These are phyloP conservation scores for Crucibulum laeve DNA, from an alignment of 768 basidiomycete genomes.

Conservation along the genomic window DNA sequence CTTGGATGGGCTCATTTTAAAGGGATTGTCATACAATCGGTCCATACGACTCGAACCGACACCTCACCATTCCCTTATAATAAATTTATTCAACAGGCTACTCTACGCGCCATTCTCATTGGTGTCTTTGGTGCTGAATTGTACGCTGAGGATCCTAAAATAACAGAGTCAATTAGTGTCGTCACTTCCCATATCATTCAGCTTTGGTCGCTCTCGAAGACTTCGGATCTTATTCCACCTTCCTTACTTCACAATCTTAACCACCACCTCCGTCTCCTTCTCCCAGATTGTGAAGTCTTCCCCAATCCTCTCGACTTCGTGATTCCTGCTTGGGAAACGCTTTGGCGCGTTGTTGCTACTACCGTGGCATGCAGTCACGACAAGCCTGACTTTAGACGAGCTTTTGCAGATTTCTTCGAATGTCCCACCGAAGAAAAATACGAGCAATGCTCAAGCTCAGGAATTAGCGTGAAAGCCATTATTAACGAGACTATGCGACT, in stretches of 20 bases:
- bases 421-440: conserved; percentile 26
- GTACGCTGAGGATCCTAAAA: conserved; percentile 22
- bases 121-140: conserved; percentile 32
- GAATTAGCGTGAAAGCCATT: conserved; percentile 29
- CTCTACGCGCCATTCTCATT: conserved; percentile 36
- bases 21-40: conserved; percentile 21
- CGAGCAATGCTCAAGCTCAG: conserved; percentile 6
- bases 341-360: conserved; percentile 57
- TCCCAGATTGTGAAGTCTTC: conserved; percentile 27
- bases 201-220: conserved; percentile 45
- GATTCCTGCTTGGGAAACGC: conserved; percentile 56
- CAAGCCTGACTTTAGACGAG: conserved; percentile 13
- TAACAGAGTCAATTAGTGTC: conserved; percentile 23
- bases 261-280: conserved; percentile 30
- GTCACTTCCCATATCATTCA: conserved; percentile 39
- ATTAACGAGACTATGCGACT: conserved; percentile 44
- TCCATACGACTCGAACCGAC: conserved; percentile 17
- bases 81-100: conserved; percentile 37
- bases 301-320: conserved; percentile 45
- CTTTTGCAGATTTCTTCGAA: conserved; percentile 31
- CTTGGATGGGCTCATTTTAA: conserved; percentile 31
- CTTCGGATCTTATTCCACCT: conserved; percentile 20
- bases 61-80: conserved; percentile 22
- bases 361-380: conserved; percentile 32
- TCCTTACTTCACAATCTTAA: conserved; percentile 29